phyloP scores from a whole-genome alignment of 495 filamentous ascomycete species.

The Annulohypoxylon stygium region DNA sequence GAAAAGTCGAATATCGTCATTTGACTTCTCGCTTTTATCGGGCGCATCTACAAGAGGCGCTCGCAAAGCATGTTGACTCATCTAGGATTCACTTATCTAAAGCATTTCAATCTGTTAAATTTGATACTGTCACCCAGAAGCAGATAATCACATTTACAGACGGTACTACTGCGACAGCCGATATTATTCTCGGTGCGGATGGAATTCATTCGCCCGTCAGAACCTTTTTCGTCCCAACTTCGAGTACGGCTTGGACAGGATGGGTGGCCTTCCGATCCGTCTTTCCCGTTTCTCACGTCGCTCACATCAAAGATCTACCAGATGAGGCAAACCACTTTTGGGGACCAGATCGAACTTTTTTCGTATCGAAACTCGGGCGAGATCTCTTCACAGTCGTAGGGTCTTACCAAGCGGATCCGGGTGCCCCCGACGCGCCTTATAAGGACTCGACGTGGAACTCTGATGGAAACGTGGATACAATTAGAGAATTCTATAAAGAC shows the following conservation, averaged over 20 bases:
- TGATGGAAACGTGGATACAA: constrained; percentile 54
- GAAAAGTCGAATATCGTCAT: constrained; percentile 58
- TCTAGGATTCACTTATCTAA: constrained; percentile 50
- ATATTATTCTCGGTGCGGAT: constrained; percentile 54
- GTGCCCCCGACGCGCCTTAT: constrained; percentile 53
- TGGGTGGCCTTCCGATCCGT: constrained; percentile 63
- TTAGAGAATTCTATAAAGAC: constrained; percentile 58
- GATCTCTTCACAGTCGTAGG: constrained; percentile 61
- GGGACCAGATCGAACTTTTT: constrained; percentile 63
- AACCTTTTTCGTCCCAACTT: constrained; percentile 57
- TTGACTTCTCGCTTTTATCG: constrained; percentile 62
- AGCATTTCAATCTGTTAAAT: constrained; percentile 34
- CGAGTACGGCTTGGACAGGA: constrained; percentile 59
- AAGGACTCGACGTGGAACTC: constrained; percentile 58
- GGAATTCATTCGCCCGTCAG: constrained; percentile 51
- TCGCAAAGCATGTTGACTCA: constrained; percentile 57
- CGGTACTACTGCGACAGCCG: constrained; percentile 44
- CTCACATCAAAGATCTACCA: constrained; percentile 57
- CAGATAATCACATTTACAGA: constrained; percentile 49
- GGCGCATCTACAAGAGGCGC: constrained; percentile 61
- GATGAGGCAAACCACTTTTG: constrained; percentile 64
- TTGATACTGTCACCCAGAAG: constrained; percentile 19
- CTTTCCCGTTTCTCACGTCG: constrained; percentile 58
- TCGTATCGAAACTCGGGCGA: constrained; percentile 60
- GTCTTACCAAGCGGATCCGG: constrained; percentile 58